phyloP scores from a whole-genome alignment of 83 land plant species.

The Isoetes engelmannii region DNA sequence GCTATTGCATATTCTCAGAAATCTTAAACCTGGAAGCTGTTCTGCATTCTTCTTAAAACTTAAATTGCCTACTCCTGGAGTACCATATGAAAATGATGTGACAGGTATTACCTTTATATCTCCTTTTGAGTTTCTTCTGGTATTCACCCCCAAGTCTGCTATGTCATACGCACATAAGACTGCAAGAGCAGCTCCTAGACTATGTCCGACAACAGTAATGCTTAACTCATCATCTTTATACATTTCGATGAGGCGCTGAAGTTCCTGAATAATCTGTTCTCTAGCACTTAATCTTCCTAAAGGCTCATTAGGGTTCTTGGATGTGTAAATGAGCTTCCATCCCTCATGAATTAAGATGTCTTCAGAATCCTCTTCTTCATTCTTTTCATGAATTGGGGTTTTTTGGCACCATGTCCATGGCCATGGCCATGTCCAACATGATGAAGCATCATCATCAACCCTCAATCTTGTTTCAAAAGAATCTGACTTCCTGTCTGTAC shows the following conservation, averaged over 20 bases:
- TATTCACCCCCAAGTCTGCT: slow-evolving; percentile 33
- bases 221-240: slow-evolving; percentile 52
- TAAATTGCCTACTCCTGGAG: slow-evolving; percentile 57
- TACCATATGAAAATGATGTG: slow-evolving; percentile 51
- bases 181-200: slow-evolving; percentile 67
- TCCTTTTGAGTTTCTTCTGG: not conserved
- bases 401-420: too few species aligned
- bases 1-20: slow-evolving; percentile 39
- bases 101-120: slow-evolving; percentile 36
- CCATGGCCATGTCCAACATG: too few species aligned
- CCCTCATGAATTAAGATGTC: too few species aligned
- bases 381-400: too few species aligned
- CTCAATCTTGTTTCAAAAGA: too few species aligned
- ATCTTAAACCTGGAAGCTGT: slow-evolving; percentile 15
- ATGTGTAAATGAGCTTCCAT: slow-evolving; percentile 52
- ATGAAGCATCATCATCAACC: too few species aligned
- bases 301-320: slow-evolving; percentile 35
- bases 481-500: too few species aligned
- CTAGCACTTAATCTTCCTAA: slow-evolving; percentile 50
- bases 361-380: too few species aligned
- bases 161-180: slow-evolving; percentile 60
- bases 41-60: slow-evolving; percentile 28
- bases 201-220: slow-evolving; percentile 66
- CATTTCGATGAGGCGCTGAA: slow-evolving; percentile 35
- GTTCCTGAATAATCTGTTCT: slow-evolving; percentile 50